These are phyloP conservation scores for Camellia oleifera DNA, from an alignment of 179 eudicot genomes.

Conservation along the genomic window DNA sequence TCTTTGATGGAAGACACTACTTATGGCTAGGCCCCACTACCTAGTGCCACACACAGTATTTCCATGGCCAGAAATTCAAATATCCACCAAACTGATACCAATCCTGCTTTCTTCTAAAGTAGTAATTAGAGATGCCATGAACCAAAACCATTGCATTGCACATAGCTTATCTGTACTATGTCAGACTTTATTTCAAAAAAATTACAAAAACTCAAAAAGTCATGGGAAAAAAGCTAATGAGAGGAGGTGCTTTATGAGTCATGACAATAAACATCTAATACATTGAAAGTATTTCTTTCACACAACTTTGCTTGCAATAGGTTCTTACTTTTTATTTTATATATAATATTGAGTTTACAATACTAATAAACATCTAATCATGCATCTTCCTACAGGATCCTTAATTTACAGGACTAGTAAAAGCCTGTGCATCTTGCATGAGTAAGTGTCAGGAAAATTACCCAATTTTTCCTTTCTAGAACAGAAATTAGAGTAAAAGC, in stretches of 20 bases:
- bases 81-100: neutral
- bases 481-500: too few species aligned
- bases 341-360: neutral
- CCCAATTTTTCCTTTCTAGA: too few species aligned
- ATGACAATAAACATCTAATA: constrained; percentile 16
- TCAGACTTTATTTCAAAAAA: neutral
- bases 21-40: too few species aligned
- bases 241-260: constrained; percentile 23
- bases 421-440: too few species aligned
- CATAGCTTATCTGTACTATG: neutral
- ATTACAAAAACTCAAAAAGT: too few species aligned
- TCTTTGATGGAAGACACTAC: too few species aligned
- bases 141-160: constrained; percentile 6
- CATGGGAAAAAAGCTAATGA: constrained; percentile 10
- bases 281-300: constrained; percentile 22
- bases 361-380: constrained; percentile 1
- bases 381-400: too few species aligned
- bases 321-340: too few species aligned
- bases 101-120: constrained; percentile 6
- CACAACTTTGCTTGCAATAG: constrained; percentile 19
- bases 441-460: too few species aligned
- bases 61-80: constrained; percentile 14
- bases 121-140: constrained; percentile 11
- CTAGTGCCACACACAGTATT: neutral
- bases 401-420: too few species aligned